Evolutionary conservation across 2,329 filamentous ascomycete species (phyloP).

Genomic region (Aspergillus alliaceus): DNA sequence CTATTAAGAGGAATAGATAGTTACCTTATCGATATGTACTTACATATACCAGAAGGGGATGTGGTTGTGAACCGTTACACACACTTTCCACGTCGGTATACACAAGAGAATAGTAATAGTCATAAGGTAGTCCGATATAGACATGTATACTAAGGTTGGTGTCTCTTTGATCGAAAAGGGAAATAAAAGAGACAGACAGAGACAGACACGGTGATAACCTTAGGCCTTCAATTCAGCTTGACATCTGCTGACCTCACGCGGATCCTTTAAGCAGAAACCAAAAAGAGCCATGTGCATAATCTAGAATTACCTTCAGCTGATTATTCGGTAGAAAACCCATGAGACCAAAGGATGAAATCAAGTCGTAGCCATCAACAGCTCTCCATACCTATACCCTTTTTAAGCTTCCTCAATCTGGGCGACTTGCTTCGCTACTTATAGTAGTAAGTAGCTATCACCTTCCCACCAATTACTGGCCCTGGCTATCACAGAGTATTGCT

Average conservation of each 20-base stretch:
- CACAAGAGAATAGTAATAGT: slow-evolving; percentile 6
- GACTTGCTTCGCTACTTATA: background rate
- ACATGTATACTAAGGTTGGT: too few relatives aligned
- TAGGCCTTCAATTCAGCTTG: slow-evolving; percentile 6
- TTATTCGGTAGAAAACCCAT: slow-evolving; percentile 8
- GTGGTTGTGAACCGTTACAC: background rate
- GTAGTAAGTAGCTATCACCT: background rate
- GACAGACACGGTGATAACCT: background rate
- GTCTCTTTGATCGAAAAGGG: background rate
- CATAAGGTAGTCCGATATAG: slow-evolving; percentile 5
- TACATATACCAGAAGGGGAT: background rate
- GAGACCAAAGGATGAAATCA: slow-evolving; percentile 6
- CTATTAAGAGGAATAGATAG: background rate
- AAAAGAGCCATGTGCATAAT: slow-evolving; percentile 14
- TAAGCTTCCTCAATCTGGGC: background rate
- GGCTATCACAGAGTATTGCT: background rate
- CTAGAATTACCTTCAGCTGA: slow-evolving; percentile 10
- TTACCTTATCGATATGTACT: background rate
- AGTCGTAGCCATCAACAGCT: background rate
- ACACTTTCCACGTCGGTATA: background rate
- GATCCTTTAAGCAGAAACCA: slow-evolving; percentile 6
- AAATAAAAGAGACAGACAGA: background rate
- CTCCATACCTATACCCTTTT: background rate
- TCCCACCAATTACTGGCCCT: background rate
- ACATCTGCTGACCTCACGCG: slow-evolving; percentile 19